Evolutionary conservation across 116 monocot genomes (phyloP), one percentile per base, ranked within the genome.

Genomic region (Posidonia oceanica): DNA sequence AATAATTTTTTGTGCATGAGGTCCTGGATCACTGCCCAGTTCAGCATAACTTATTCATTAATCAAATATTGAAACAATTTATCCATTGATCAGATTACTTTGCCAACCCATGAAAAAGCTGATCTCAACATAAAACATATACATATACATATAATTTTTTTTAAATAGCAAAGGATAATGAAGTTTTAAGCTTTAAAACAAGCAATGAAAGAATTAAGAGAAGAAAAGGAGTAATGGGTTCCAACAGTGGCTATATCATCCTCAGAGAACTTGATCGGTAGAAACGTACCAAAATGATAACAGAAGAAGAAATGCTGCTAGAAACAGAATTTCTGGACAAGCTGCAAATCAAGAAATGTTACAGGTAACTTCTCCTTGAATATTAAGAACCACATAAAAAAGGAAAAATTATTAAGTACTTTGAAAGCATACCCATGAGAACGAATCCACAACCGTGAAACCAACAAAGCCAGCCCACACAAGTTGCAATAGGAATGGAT

Each of bases 281-380:
- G 57, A 39, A 74, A 59, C 71, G 58, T 83, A 96, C 96, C 96
- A 96, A 76, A 91, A 96, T 64, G 96, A 96, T 41, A 96, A 65
- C 21, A 96, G 84, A 38, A 96, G 83, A 71, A 96, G 96, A 61
- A 96, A 96, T 78, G 91, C 75, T 51, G 91, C 86, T 54, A 96
- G 76, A 80, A 85, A 84, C 66, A 95, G 79, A 75, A 95, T 95
- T 55, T 95, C 82, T 59, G 95, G 95, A 63, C 74, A 86, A 73
- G 95, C 95, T 95, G 91, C 78, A 86, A 53, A 73, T 42, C 21
- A 68, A 63, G 16, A 8, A 76, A 52, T 60, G 42, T 18, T 57
- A 39, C 57, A 39, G 20, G n/a, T 38, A 20, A 52, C 23, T 22
- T 29, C 52, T 10, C 22, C 68, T 68, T 68, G 68, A 29, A 53